A percentile compares a stretch with the other conserved stretches of the same genome.
These are phyloP conservation scores for Yamadazyma kitorensis DNA, from an alignment of 805 yeast species.

Conservation along the genomic window DNA sequence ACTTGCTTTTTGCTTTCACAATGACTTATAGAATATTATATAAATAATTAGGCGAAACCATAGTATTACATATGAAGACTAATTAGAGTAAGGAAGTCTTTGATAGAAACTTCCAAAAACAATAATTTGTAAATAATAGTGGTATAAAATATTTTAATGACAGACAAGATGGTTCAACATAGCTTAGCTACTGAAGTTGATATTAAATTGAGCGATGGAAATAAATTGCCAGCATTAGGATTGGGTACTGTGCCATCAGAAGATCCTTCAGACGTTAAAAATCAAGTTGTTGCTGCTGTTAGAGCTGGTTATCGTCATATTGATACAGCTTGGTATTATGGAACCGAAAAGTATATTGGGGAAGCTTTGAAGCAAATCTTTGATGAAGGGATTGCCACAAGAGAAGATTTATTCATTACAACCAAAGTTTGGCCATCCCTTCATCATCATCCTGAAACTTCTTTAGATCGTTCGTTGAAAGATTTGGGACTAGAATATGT, in stretches of 20 bases:
- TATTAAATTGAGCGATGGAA: conserved; percentile 55
- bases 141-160: background rate
- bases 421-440: conserved; percentile 44
- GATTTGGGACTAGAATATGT: conserved; percentile 45
- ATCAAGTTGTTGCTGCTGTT: conserved; percentile 35
- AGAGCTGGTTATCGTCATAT: conserved; percentile 49
- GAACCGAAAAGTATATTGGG: conserved; percentile 42
- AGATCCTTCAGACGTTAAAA: conserved; percentile 27
- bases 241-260: conserved; percentile 49
- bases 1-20: no score
- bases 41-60: no score
- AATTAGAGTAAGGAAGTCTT: no score
- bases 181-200: conserved; percentile 33
- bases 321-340: conserved; percentile 53
- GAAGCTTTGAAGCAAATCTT: conserved; percentile 47
- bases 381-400: conserved; percentile 44
- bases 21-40: no score
- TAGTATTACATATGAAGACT: no score
- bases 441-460: conserved; percentile 38
- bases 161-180: conserved; percentile 5
- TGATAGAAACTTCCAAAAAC: no score
- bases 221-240: conserved; percentile 62
- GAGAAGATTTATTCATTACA: conserved; percentile 44
- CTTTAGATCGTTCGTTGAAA: conserved; percentile 38
- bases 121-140: no score